Conservation (phyloP, 1,139 yeast species). For the Yamadazyma diddensiae region DNA sequence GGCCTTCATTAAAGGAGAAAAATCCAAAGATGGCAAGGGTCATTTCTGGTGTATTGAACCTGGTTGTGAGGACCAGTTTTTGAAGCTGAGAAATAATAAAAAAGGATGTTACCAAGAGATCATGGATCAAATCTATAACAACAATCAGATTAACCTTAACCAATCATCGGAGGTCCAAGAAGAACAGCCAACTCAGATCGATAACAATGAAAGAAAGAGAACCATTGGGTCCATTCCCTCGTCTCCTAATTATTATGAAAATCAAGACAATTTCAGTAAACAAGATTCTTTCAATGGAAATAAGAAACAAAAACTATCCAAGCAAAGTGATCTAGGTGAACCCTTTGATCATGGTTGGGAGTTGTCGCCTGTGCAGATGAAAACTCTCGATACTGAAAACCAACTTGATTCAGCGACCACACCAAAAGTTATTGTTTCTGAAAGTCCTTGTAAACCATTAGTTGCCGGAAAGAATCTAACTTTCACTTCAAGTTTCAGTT, state of each 20-base stretch:
- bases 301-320: constrained; percentile 4
- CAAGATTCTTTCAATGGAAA: constrained; percentile 7
- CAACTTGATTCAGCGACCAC: constrained; percentile 16
- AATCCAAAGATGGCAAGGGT: constrained; percentile 94
- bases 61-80: constrained; percentile 80
- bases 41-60: constrained; percentile 92
- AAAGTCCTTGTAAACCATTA: constrained; percentile 40
- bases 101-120: constrained; percentile 45
- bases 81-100: constrained; percentile 56
- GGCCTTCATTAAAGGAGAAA: constrained; percentile 86
- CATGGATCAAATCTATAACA: constrained; percentile 38
- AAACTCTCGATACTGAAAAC: constrained; percentile 1
- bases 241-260: constrained; percentile 27
- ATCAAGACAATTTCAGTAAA: constrained; percentile 2
- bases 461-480: constrained; percentile 45
- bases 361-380: constrained; percentile 9
- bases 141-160: not conserved
- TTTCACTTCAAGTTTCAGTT: constrained; percentile 61
- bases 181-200: not conserved
- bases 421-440: constrained; percentile 29
- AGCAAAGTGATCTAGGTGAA: constrained; percentile 26
- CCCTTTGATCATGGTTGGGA: constrained; percentile 22
- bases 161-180: constrained; percentile 1
- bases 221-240: constrained; percentile 31
- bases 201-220: constrained; percentile 8